Base-by-base conservation (phyloP, 75 land plant species). In the Adiantum capillusveneris region DNA sequence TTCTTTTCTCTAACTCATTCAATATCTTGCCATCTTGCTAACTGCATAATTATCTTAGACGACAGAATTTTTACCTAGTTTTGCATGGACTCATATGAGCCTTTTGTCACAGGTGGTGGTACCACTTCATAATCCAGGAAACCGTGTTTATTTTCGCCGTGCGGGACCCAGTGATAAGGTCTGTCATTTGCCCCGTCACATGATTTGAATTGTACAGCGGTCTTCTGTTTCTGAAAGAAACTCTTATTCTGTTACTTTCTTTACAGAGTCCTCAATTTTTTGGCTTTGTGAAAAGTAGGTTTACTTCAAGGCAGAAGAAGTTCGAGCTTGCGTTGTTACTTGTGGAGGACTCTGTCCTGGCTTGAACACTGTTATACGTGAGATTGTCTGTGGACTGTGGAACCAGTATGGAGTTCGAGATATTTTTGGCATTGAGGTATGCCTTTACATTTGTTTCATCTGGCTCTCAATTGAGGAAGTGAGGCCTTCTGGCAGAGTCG, bases 61-160 rank as follows among this genome's bases (percentile, higher is more conserved):
- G n/a, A n/a, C n/a, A n/a, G n/a, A n/a, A n/a, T n/a, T n/a, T n/a
- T n/a, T n/a, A n/a, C n/a, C n/a, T n/a, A n/a, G n/a, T n/a, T n/a
- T n/a, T n/a, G n/a, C n/a, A n/a, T n/a, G n/a, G n/a, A n/a, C n/a
- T n/a, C n/a, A n/a, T n/a, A n/a, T n/a, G n/a, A n/a, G n/a, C n/a
- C n/a, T n/a, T n/a, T n/a, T n/a, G n/a, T n/a, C n/a, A n/a, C 37
- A 87, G 91, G 66, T 87, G 65, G 88, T 87, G 41, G 79, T 78
- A 29, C 74, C 76, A 55, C 39, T 78, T 44, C 48, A 55, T 25
- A 60, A 73, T 44, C 68, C 74, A 25, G 76, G 84, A 45, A 75
- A 63, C 29, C 45, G 84, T 44, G 44, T 48, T 25, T 83, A 84
- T 72, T 84, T 87, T 60, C 74, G 88, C 29, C 84, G 91, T 59